Conservation (phyloP, 306 rosid genomes). For the Senna siamea region DNA sequence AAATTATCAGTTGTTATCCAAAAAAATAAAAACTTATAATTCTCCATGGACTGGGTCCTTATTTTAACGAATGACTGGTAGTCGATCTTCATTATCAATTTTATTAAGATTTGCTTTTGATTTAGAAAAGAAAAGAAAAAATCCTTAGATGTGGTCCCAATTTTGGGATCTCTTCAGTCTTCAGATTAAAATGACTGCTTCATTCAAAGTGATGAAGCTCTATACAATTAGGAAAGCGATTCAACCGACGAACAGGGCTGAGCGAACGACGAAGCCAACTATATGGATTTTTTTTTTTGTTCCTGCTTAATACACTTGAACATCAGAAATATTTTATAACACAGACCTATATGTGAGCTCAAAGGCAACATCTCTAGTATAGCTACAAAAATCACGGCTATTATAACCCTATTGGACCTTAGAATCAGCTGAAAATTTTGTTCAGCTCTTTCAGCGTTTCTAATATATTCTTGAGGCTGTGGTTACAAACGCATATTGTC, state of each 20-base stretch:
- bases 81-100: background rate
- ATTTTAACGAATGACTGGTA: background rate
- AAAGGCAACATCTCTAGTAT: slow-evolving; percentile 5
- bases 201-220: slow-evolving; percentile 6
- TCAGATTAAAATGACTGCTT: background rate
- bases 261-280: slow-evolving; percentile 1
- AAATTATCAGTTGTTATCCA: background rate
- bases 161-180: background rate
- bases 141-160: background rate
- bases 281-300: background rate
- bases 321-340: slow-evolving; percentile 20
- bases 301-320: background rate
- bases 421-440: slow-evolving; percentile 34
- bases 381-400: slow-evolving; percentile 34
- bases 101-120: background rate
- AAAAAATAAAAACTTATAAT: background rate
- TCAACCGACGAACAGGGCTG: background rate
- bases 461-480: slow-evolving; percentile 24
- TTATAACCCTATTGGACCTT: slow-evolving; percentile 28
- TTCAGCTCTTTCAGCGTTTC: slow-evolving; percentile 34
- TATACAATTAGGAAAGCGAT: slow-evolving; percentile 15
- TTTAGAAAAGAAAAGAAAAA: background rate
- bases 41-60: background rate
- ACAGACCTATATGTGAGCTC: slow-evolving; percentile 29
- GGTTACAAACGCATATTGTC: slow-evolving; percentile 37